A percentile compares a stretch with the other conserved stretches of the same genome.
These are phyloP conservation scores for Trametes sp. DNA, from an alignment of 1,284 basidiomycete genomes.

Conservation along the genomic window DNA sequence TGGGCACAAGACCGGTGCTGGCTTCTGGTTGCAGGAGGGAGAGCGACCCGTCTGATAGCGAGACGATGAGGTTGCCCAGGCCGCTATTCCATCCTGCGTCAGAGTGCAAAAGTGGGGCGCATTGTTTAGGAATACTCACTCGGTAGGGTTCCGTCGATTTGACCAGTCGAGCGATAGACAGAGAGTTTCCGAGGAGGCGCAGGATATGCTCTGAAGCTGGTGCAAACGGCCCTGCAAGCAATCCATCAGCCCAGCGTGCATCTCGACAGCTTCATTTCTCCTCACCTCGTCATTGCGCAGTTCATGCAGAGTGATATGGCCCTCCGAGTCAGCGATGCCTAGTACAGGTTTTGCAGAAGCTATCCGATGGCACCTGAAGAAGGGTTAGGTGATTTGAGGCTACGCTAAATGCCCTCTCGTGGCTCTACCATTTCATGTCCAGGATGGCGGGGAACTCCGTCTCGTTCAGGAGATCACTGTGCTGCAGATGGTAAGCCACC, in stretches of 20 bases:
- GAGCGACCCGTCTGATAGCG: constrained; percentile 81
- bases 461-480: constrained; percentile 71
- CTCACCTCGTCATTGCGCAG: constrained; percentile 60
- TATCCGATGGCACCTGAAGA: constrained; percentile 63
- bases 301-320: constrained; percentile 70
- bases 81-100: constrained; percentile 44
- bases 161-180: constrained; percentile 93
- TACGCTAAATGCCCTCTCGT: background rate
- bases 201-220: constrained; percentile 57
- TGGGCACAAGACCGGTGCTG: constrained; percentile 51
- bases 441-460: constrained; percentile 83
- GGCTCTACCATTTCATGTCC: constrained; percentile 91
- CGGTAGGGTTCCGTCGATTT: constrained; percentile 56
- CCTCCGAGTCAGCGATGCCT: constrained; percentile 86
- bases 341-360: constrained; percentile 55
- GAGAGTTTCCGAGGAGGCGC: constrained; percentile 65
- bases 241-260: constrained; percentile 3
- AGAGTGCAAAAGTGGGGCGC: background rate
- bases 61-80: constrained; percentile 72
- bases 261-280: background rate
- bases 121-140: constrained; percentile 28
- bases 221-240: constrained; percentile 54
- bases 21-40: constrained; percentile 62
- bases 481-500: constrained; percentile 8
- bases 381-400: background rate